Evolutionary conservation across 495 filamentous ascomycete genomes (phyloP), one percentile per base, ranked within the genome.

Genomic region (Annulohypoxylon maeteangense): DNA sequence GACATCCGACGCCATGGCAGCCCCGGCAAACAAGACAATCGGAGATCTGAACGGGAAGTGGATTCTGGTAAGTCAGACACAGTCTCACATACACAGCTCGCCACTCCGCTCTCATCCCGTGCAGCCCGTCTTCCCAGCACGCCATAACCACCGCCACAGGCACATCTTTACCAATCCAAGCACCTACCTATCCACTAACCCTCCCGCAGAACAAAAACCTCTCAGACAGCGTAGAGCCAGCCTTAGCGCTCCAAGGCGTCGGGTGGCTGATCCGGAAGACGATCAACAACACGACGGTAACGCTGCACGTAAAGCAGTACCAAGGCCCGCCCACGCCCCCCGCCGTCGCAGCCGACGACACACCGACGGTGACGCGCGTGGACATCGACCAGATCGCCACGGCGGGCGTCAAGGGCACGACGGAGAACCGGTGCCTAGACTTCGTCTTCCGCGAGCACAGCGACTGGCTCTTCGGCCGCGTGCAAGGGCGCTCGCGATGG

Each of bases 201-300:
- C 38, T 5, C 29, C 14, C 0, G 18, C 64, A 67, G 56, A 94
- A 96, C 85, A 91, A 94, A 78, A 83, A 85, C 72, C 87, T 93
- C 75, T 95, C 92, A 72, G 87, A 89, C 78, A 81, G 86, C 74
- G 82, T 88, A 40, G 92, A 95, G 69, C 82, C 90, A 7, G 84
- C 92, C 64, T 90, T 97, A 47, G 75, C 85, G 36, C 83, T 95
- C 82, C 95, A 98, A 88, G 90, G 90, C 80, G 82, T 99, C 57
- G 79, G 89, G 84, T 99, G 91, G 92, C 70, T 93, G 59, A 85
- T 88, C 36, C 95, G 95, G 80, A 93, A 91, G 83, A 86, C 87
- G 50, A 90, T 97, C 78, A 73, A 80, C 69, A 74, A 89, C 7
- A 91, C 94, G 2, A 92, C 89, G 27, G 78, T 98, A 18, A 93